Conservation (phyloP, 2,329 filamentous ascomycete genomes). For the Aspergillus sojae region DNA sequence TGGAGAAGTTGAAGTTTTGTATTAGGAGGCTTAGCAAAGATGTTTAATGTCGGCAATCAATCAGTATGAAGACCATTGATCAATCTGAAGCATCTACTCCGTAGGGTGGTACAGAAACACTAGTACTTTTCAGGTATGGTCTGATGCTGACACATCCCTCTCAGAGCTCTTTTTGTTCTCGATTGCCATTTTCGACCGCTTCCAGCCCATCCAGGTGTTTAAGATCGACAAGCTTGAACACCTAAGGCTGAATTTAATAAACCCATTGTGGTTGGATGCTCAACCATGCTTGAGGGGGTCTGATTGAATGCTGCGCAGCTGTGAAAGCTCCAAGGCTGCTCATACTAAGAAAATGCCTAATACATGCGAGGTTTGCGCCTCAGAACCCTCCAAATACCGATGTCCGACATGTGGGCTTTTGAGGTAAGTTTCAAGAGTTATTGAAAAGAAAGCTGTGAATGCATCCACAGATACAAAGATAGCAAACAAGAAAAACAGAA, state of each 20-base stretch:
- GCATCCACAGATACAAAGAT: neutral
- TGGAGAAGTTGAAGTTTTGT: too few species aligned
- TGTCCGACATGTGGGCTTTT: constrained; percentile 41
- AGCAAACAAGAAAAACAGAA: neutral
- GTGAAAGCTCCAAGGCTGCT: constrained; percentile 12
- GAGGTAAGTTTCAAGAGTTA: constrained; percentile 33
- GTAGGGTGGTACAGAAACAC: neutral
- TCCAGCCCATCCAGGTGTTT: neutral
- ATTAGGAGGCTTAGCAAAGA: too few species aligned
- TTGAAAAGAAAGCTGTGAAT: neutral
- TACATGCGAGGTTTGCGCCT: constrained; percentile 42
- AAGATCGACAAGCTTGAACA: neutral
- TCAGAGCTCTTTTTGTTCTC: neutral
- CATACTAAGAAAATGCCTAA: constrained; percentile 30
- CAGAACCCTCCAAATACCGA: constrained; percentile 41
- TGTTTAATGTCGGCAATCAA: too few species aligned
- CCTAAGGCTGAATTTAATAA: neutral
- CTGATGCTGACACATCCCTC: neutral
- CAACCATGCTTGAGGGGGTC: constrained; percentile 20
- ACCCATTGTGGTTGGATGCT: constrained; percentile 10
- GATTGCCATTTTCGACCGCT: neutral
- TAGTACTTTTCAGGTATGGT: neutral
- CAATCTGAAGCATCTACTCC: neutral
- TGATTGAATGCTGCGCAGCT: constrained; percentile 18
- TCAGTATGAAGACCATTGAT: neutral